These are phyloP conservation scores for Apiotrichum domesticum DNA, from an alignment of 1,284 basidiomycete genomes.

Conservation along the genomic window DNA sequence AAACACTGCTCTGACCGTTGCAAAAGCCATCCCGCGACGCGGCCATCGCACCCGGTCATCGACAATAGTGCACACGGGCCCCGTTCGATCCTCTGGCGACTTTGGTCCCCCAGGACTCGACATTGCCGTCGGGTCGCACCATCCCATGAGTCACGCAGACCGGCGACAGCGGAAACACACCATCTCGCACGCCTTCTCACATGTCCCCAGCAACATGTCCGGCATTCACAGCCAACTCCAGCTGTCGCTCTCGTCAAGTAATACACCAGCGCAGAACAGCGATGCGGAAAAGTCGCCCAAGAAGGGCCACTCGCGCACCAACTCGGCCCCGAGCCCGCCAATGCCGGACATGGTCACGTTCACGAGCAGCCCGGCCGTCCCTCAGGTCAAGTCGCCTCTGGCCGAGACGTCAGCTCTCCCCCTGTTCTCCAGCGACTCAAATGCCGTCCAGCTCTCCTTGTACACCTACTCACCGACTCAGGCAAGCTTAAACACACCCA, in stretches of 20 bases:
- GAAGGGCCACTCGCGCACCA: slow-evolving; percentile 19
- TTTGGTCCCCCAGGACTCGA: slow-evolving; percentile 12
- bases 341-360: slow-evolving; percentile 14
- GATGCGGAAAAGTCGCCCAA: background rate
- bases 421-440: slow-evolving; percentile 7
- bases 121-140: slow-evolving; percentile 4
- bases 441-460: slow-evolving; percentile 17
- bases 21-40: background rate
- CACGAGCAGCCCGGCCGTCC: slow-evolving; percentile 17
- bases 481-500: background rate
- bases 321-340: slow-evolving; percentile 28
- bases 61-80: slow-evolving; percentile 27
- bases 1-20: background rate
- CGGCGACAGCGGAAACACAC: slow-evolving; percentile 4
- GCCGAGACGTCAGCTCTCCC: background rate
- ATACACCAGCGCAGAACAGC: background rate
- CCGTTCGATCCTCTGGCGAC: slow-evolving; percentile 1
- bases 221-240: slow-evolving; percentile 1
- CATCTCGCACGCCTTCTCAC: background rate
- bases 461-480: slow-evolving; percentile 36
- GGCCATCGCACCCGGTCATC: slow-evolving; percentile 27
- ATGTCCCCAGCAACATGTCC: background rate
- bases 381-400: background rate
- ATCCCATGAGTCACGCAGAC: slow-evolving; percentile 2
- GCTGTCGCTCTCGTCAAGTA: background rate